Conservation (phyloP, 352 stramenopile species). For the Phytophthora cactorum region DNA sequence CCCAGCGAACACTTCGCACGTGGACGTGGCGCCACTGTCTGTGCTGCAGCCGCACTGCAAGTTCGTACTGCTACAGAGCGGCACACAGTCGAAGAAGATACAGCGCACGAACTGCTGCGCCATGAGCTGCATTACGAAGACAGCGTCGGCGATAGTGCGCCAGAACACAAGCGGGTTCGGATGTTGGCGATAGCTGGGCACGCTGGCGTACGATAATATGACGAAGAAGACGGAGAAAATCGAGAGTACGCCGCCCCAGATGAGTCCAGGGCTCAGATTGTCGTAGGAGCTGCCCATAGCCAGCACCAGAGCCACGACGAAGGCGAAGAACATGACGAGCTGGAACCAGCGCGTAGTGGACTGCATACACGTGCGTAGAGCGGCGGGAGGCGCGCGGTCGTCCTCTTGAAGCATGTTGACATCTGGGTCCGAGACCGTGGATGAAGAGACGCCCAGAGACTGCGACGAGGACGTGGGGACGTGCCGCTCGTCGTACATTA, state of each 20-base stretch:
- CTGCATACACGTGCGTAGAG: constrained; percentile 67
- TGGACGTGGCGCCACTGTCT: constrained; percentile 44
- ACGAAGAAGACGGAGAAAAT: constrained; percentile 90
- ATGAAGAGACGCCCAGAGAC: constrained; percentile 44
- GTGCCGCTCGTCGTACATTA: constrained; percentile 33
- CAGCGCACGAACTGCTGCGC: constrained; percentile 84
- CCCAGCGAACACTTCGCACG: constrained; percentile 78
- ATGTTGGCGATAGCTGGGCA: constrained; percentile 82
- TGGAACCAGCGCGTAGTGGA: constrained; percentile 88
- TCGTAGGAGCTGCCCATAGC: constrained; percentile 71
- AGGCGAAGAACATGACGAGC: constrained; percentile 83
- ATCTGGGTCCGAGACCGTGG: constrained; percentile 49
- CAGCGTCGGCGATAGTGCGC: constrained; percentile 84
- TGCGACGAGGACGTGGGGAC: constrained; percentile 43
- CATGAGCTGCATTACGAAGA: constrained; percentile 85
- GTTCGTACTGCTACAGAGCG: constrained; percentile 73
- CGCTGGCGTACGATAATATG: constrained; percentile 83
- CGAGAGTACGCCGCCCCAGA: constrained; percentile 85
- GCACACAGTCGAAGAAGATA: constrained; percentile 81
- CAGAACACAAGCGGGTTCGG: constrained; percentile 91
- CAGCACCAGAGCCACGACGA: constrained; percentile 64
- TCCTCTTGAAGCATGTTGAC: constrained; percentile 52
- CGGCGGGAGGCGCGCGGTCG: constrained; percentile 19
- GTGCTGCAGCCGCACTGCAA: constrained; percentile 80
- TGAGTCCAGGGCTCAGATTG: constrained; percentile 80